A percentile compares a stretch with the other conserved stretches of the same genome.
Evolutionary conservation across 164 flowering plant species (phyloP).

Genomic region (Akebia trifoliata): DNA sequence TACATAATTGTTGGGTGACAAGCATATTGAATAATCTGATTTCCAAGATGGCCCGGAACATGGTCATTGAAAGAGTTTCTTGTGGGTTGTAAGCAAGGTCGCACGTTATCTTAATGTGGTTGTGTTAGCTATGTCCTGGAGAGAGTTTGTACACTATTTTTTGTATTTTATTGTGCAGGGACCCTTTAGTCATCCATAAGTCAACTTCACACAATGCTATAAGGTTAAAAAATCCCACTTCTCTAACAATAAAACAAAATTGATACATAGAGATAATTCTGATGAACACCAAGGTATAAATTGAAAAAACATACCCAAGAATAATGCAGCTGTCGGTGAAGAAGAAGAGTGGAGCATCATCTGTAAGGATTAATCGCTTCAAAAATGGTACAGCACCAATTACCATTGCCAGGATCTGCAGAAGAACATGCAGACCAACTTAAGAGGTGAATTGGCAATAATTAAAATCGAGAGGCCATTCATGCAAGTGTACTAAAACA

Average conservation of each 20-base stretch:
- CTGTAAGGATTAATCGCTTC: conserved; percentile 64
- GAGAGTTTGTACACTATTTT: too few species aligned
- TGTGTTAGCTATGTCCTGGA: too few species aligned
- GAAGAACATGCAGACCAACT: conserved; percentile 3
- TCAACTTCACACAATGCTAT: too few species aligned
- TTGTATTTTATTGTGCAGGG: too few species aligned
- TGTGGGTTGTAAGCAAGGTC: too few species aligned
- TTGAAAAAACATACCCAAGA: conserved; percentile 70
- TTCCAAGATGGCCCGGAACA: too few species aligned
- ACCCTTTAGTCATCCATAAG: too few species aligned
- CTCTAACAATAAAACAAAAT: neutral
- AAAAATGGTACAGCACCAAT: conserved; percentile 75
- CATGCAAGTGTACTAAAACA: neutral
- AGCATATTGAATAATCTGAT: too few species aligned
- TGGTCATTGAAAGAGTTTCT: too few species aligned
- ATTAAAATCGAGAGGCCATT: neutral
- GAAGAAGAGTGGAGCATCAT: conserved; percentile 91
- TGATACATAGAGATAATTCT: neutral
- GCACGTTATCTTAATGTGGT: too few species aligned
- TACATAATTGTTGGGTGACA: too few species aligned
- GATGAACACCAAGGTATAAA: neutral
- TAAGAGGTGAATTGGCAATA: neutral
- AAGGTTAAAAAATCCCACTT: too few species aligned
- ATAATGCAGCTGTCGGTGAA: conserved; percentile 94
- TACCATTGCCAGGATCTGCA: conserved; percentile 80